Conservation (phyloP, 108 stramenopile genomes). For the Cyclotella baltica region DNA sequence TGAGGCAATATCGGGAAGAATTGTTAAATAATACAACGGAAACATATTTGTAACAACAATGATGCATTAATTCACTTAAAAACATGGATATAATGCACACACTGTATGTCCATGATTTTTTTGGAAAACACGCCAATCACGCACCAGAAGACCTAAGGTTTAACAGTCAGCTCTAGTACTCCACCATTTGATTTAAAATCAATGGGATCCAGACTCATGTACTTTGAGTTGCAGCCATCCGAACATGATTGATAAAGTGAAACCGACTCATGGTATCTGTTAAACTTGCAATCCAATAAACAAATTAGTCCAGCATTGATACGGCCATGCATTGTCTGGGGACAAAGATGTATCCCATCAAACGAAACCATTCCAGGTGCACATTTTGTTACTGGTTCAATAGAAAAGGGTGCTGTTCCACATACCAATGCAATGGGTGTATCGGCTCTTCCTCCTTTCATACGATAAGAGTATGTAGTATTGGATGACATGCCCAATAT, state of each 20-base stretch:
- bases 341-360: neutral
- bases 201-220: too few relatives aligned
- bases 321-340: neutral
- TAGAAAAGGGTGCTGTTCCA: neutral
- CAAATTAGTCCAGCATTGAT: neutral
- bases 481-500: neutral
- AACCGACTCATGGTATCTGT: neutral
- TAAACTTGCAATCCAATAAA: neutral
- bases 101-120: too few relatives aligned
- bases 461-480: neutral
- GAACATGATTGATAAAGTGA: neutral
- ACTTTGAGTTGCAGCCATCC: neutral
- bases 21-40: too few relatives aligned
- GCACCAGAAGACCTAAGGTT: too few relatives aligned
- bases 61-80: too few relatives aligned
- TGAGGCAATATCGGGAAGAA: too few relatives aligned
- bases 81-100: too few relatives aligned
- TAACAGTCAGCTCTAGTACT: too few relatives aligned
- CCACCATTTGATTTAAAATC: too few relatives aligned
- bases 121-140: too few relatives aligned
- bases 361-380: neutral
- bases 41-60: too few relatives aligned
- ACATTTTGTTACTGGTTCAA: neutral
- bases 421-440: neutral
- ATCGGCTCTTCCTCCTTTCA: neutral